These are phyloP conservation scores for Rhypophila decipiens DNA, from an alignment of 495 filamentous ascomycete genomes.

Conservation along the genomic window DNA sequence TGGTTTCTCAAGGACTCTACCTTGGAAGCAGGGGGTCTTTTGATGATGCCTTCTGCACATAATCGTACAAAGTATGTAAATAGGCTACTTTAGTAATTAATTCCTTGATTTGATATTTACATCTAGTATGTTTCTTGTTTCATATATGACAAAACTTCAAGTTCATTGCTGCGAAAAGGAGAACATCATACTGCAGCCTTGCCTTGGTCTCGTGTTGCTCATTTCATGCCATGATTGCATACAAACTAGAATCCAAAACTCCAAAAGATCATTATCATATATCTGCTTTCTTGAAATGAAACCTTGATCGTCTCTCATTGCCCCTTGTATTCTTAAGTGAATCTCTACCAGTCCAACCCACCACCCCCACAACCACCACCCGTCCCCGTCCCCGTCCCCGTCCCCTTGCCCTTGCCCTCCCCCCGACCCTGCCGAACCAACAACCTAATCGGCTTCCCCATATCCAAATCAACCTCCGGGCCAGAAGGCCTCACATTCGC, in stretches of 20 bases:
- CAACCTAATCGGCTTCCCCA: neutral
- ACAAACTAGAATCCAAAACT: neutral
- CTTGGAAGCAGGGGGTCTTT: no score
- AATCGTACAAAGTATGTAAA: no score
- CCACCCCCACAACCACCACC: neutral
- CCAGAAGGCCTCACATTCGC: conserved; percentile 37
- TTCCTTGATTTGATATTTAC: neutral
- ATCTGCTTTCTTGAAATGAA: no score
- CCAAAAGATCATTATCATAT: no score
- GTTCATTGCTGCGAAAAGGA: neutral
- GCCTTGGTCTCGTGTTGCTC: no score
- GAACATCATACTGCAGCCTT: no score
- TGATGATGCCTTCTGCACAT: no score
- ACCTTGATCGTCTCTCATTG: no score
- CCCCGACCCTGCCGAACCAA: neutral
- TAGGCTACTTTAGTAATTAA: no score
- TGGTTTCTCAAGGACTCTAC: no score
- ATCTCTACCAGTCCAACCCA: neutral
- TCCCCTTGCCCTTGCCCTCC: neutral
- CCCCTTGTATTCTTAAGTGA: neutral
- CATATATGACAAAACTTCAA: neutral
- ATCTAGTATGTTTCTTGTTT: neutral
- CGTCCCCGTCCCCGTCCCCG: neutral
- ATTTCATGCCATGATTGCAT: no score
- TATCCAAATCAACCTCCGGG: conserved; percentile 6